Base-by-base conservation (phyloP, 2,329 filamentous ascomycete genomes). In the Coniochaeta sp. region DNA sequence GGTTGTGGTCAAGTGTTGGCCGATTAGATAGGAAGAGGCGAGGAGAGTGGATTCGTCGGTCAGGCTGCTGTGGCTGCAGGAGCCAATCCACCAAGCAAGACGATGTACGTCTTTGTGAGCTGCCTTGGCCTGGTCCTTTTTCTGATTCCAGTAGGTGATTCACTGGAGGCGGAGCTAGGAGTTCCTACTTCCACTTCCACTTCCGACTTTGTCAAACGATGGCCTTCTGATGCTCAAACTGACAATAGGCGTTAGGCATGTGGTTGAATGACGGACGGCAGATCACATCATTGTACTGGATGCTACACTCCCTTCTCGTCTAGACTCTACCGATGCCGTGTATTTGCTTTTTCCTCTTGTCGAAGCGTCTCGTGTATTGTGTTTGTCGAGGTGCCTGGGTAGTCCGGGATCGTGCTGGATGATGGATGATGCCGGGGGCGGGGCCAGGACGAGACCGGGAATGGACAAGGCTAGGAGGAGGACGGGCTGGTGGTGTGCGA, bases 11-110 rank as follows among this genome's bases (percentile, higher is more conserved):
- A 30, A 17, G 24, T 30, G 47, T 9, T 52, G 47, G 7, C 38
- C 47, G 47, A 52, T 52, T 52, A 52, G 47, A 52, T 52, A 52
- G 42, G 42, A 26, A 47, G 47, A 52, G 47, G 47, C 24, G 47
- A 52, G 47, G 22, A 4, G 26, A 52, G 47, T 52, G 47, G 47
- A 30, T 52, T 52, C 22, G 47, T 30, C 47, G 30, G 47, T 52
- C 47, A 22, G 26, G 47, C n/a, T 28, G 47, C n/a, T 28, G 22
- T 17, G 47, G 47, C 47, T 52, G 47, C 47, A 26, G 22, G 42
- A 26, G 22, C 47, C 47, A 52, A 28, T 28, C 30, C 47, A 16
- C 47, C 22, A 52, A 52, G 30, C n/a, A n/a, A n/a, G n/a, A n/a
- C n/a, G n/a, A n/a, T n/a, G 47, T 52, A 52, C 30, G 26, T 28